phyloP scores from a whole-genome alignment of 2,329 filamentous ascomycete genomes.

The Cryphonectria radicalis region DNA sequence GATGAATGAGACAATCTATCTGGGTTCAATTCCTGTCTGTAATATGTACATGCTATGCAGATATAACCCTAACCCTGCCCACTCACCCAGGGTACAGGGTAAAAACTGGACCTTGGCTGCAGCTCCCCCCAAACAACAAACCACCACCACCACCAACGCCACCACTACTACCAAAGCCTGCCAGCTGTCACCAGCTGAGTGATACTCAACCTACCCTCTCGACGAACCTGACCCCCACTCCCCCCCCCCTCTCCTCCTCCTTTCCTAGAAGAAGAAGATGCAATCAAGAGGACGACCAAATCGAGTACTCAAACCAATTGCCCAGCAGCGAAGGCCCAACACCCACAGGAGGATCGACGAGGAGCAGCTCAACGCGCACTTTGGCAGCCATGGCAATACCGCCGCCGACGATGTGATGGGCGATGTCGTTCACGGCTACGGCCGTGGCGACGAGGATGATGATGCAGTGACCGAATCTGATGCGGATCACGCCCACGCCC shows the following conservation, averaged over 20 bases:
- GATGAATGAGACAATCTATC: no score
- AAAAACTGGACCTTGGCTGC: slow-evolving; percentile 4
- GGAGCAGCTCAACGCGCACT: slow-evolving; percentile 28
- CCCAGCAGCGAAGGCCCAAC: slow-evolving; percentile 18
- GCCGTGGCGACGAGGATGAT: slow-evolving; percentile 14
- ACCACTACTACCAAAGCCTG: slow-evolving; percentile 7
- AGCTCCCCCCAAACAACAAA: slow-evolving; percentile 2
- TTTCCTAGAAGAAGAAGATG: slow-evolving; percentile 7
- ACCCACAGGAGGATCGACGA: slow-evolving; percentile 26
- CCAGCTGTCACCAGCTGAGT: slow-evolving; percentile 26
- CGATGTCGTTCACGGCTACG: slow-evolving; percentile 13
- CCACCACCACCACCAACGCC: neutral
- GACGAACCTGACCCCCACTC: neutral
- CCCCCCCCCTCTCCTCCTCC: neutral
- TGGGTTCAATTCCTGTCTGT: no score
- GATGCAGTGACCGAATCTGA: slow-evolving; percentile 17
- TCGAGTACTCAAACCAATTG: slow-evolving; percentile 22
- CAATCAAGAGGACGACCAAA: slow-evolving; percentile 19
- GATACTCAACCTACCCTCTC: neutral
- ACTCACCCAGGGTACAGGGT: neutral
- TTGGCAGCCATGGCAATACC: slow-evolving; percentile 22
- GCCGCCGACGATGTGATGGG: slow-evolving; percentile 23
- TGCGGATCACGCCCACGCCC: slow-evolving; percentile 4
- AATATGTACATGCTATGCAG: no score
- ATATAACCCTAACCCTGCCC: neutral